Percentiles rank a stretch among this genome's conserved stretches.
Conservation (phyloP, 108 stramenopile species). For the Nitzschia sp. region DNA sequence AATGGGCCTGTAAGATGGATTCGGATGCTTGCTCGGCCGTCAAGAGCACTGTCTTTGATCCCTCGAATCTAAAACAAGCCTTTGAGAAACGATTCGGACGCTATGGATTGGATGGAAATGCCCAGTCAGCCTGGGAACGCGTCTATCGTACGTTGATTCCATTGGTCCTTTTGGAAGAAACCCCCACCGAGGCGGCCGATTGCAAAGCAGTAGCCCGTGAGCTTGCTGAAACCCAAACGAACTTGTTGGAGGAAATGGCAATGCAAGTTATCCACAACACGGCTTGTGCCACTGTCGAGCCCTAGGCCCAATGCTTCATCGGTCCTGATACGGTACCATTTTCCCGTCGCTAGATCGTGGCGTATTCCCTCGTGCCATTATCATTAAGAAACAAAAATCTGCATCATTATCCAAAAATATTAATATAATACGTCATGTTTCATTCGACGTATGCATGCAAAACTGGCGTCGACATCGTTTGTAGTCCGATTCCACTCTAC, state of each 20-base stretch:
- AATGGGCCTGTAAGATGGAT: slow-evolving; percentile 51
- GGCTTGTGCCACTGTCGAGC: not conserved
- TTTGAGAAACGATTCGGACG: slow-evolving; percentile 19
- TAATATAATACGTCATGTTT: too few relatives aligned
- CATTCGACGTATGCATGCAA: too few relatives aligned
- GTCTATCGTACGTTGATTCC: not conserved
- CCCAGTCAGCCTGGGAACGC: not conserved
- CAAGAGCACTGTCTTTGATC: slow-evolving; percentile 34
- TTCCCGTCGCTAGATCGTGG: too few relatives aligned
- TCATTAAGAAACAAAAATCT: too few relatives aligned
- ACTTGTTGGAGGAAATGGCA: not conserved
- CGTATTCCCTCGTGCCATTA: too few relatives aligned
- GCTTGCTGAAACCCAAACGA: not conserved
- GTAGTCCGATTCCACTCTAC: too few relatives aligned
- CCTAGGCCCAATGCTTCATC: too few relatives aligned
- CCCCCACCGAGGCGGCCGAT: too few relatives aligned
- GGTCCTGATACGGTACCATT: too few relatives aligned
- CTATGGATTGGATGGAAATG: not conserved
- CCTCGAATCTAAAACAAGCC: not conserved
- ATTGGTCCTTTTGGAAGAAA: not conserved
- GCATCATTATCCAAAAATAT: too few relatives aligned
- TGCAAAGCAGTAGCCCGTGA: too few relatives aligned
- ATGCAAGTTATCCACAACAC: not conserved
- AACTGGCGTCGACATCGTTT: too few relatives aligned
- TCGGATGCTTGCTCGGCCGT: slow-evolving; percentile 42